Percentiles rank a stretch among this genome's conserved stretches.
These are phyloP conservation scores for Daedalea quercina DNA, from an alignment of 768 basidiomycete species.

Conservation along the genomic window DNA sequence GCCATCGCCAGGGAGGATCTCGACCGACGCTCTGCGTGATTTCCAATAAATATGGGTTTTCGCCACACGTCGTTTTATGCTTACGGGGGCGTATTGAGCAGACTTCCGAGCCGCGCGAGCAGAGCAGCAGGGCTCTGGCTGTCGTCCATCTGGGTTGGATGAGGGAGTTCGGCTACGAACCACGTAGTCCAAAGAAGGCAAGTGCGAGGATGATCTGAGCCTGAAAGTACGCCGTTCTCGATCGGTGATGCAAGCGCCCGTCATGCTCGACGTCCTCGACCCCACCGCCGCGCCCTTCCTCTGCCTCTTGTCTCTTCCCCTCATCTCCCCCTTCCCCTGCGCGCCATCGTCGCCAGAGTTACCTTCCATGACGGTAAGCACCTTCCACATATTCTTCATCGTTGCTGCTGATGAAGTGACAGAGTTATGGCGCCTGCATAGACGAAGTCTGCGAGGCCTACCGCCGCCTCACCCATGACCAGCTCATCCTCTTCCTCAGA, in stretches of 20 bases:
- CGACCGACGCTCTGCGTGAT: constrained; percentile 38
- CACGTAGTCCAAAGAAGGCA: neutral
- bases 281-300: too few relatives aligned
- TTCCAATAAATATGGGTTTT: too few relatives aligned
- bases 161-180: neutral
- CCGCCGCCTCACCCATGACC: constrained; percentile 54
- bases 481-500: constrained; percentile 71
- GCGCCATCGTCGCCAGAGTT: neutral
- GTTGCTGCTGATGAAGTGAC: constrained; percentile 3
- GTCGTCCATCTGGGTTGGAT: too few relatives aligned
- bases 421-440: constrained; percentile 18
- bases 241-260: neutral
- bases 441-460: constrained; percentile 63
- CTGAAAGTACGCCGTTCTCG: neutral
- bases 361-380: constrained; percentile 15
- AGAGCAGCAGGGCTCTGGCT: neutral
- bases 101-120: neutral
- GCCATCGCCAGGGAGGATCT: constrained; percentile 55
- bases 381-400: too few relatives aligned
- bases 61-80: neutral
- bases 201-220: neutral
- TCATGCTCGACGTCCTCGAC: too few relatives aligned
- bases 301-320: neutral
- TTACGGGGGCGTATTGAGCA: constrained; percentile 11
- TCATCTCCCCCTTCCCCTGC: too few relatives aligned